phyloP scores from a whole-genome alignment of 495 filamentous ascomycete species.

The Aspergillus ostianus region DNA sequence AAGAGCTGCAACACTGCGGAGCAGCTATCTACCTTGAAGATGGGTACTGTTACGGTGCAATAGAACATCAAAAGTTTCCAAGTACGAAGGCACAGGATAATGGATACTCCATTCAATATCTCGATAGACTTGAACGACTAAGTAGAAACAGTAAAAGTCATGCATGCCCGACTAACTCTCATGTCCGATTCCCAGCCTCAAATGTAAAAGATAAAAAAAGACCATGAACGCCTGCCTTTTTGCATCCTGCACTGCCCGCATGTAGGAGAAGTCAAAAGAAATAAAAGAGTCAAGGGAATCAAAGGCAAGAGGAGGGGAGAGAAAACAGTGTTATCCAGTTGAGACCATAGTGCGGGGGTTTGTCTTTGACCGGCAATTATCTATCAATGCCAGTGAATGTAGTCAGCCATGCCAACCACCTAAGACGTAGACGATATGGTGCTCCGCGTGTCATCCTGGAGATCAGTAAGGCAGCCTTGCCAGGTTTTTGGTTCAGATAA shows the following conservation, averaged over 20 bases:
- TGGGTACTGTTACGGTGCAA: not conserved
- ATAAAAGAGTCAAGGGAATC: not conserved
- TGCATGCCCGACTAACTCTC: not conserved
- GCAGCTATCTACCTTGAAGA: too few species aligned
- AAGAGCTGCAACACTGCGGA: not conserved
- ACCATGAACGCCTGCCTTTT: slow-evolving; percentile 6
- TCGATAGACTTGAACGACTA: not conserved
- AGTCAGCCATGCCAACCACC: not conserved
- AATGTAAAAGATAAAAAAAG: not conserved
- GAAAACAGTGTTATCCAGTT: not conserved
- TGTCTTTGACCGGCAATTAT: not conserved
- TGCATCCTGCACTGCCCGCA: slow-evolving; percentile 7
- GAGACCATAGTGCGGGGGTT: not conserved
- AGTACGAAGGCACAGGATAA: slow-evolving; percentile 1
- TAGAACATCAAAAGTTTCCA: not conserved
- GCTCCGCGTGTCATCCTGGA: not conserved
- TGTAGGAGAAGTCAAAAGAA: not conserved
- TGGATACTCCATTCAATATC: not conserved
- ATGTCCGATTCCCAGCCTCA: slow-evolving; percentile 1
- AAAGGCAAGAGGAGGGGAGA: not conserved
- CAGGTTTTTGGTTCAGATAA: not conserved
- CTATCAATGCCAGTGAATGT: not conserved
- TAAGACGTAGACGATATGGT: not conserved
- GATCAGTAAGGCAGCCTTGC: too few species aligned
- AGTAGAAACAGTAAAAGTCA: slow-evolving; percentile 1